These are phyloP conservation scores for Chaetomium tenue DNA, from an alignment of 495 filamentous ascomycete genomes.

Conservation along the genomic window DNA sequence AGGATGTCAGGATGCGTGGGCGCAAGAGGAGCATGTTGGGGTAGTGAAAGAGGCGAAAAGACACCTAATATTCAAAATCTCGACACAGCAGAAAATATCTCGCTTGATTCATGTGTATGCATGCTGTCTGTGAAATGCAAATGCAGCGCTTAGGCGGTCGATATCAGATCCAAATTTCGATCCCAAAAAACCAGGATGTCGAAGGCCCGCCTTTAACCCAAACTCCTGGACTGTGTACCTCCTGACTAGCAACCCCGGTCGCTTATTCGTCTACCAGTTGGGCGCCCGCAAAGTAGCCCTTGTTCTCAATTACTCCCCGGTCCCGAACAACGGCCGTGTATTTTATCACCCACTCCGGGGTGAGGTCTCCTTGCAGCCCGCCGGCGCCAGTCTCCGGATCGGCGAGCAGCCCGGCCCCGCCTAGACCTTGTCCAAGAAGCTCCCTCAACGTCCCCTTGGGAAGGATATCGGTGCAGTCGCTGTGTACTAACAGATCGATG, in stretches of 20 bases:
- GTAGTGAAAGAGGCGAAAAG: constrained; percentile 36
- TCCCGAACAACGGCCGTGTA: constrained; percentile 97
- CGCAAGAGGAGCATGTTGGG: constrained; percentile 97
- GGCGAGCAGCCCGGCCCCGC: constrained; percentile 67
- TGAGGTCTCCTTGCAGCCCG: constrained; percentile 69
- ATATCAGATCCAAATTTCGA: neutral
- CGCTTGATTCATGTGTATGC: constrained; percentile 3
- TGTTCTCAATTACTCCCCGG: constrained; percentile 96
- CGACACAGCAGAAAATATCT: constrained; percentile 15
- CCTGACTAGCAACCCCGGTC: neutral
- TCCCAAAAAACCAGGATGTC: constrained; percentile 9
- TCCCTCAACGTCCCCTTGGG: constrained; percentile 80
- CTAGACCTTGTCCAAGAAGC: constrained; percentile 65
- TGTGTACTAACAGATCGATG: constrained; percentile 90
- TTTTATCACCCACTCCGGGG: constrained; percentile 92
- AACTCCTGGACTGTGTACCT: constrained; percentile 15
- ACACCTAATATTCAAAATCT: constrained; percentile 16
- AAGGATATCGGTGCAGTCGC: constrained; percentile 88
- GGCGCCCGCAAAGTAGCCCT: constrained; percentile 90
- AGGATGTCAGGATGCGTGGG: constrained; percentile 94
- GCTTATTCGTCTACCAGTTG: constrained; percentile 50
- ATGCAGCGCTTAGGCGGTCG: neutral
- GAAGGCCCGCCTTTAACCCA: neutral
- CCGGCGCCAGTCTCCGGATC: constrained; percentile 44
- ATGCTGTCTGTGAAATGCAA: neutral